These are phyloP conservation scores for Backusella sp. DNA, from an alignment of 192 early-diverging fungal species.

Conservation along the genomic window DNA sequence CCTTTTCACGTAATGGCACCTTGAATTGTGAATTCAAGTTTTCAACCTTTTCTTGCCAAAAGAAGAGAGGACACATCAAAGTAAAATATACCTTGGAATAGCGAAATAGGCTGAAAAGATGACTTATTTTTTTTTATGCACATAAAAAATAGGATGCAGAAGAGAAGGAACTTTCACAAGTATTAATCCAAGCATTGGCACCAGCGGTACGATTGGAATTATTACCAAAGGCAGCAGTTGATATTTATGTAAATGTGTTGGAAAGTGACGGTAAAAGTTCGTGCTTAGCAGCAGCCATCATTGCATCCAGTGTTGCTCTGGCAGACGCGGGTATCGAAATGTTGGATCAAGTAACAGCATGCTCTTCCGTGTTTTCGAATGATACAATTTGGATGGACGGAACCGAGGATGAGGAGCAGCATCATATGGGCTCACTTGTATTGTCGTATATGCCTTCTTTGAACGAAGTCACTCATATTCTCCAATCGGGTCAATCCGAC, in stretches of 20 bases:
- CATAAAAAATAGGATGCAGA: conserved; percentile 47
- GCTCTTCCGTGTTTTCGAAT: conserved; percentile 50
- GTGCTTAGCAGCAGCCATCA: conserved; percentile 61
- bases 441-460: conserved; percentile 79
- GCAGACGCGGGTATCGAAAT: conserved; percentile 89
- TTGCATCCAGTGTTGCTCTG: conserved; percentile 65
- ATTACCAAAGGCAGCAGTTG: conserved; percentile 73
- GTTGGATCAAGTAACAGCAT: conserved; percentile 75
- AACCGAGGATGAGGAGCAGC: conserved; percentile 59
- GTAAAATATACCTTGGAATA: conserved; percentile 6
- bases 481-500: conserved; percentile 68
- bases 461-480: conserved; percentile 75
- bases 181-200: conserved; percentile 61
- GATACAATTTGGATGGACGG: conserved; percentile 48
- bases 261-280: conserved; percentile 68
- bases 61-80: conserved; percentile 44
- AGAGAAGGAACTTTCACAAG: conserved; percentile 64
- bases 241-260: conserved; percentile 55
- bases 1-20: conserved; percentile 51
- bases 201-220: conserved; percentile 72
- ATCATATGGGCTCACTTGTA: conserved; percentile 57
- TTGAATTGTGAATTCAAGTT: conserved; percentile 79
- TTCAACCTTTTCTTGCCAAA: conserved; percentile 65
- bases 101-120: neutral
- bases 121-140: neutral